A percentile compares a stretch with the other conserved stretches of the same genome.
Conservation (phyloP, 371 early-diverging fungal species). For the Mucor lusitanicus region DNA sequence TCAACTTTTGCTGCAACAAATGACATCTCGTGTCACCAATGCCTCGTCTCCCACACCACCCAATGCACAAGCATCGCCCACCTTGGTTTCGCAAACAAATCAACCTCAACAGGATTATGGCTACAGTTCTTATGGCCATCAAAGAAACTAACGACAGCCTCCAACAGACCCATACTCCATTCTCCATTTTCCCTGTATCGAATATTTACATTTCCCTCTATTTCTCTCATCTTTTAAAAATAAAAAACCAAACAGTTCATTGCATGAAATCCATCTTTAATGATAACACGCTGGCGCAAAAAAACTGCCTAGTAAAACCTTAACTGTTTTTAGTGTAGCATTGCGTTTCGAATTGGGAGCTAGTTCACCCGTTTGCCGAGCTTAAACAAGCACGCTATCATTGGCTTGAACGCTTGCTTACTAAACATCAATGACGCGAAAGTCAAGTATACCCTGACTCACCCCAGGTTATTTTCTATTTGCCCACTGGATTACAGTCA, state of each 20-base stretch:
- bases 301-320: neutral
- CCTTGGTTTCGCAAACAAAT: neutral
- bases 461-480: neutral
- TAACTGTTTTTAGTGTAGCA: neutral
- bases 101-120: neutral
- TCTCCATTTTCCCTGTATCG: neutral
- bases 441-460: neutral
- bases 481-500: neutral
- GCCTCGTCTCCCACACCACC: neutral
- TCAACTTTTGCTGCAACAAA: conserved; percentile 12
- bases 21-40: conserved; percentile 4
- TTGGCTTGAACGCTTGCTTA: conserved; percentile 9
- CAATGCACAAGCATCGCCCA: neutral
- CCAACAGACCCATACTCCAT: neutral
- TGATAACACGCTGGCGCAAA: neutral
- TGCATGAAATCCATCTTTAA: neutral
- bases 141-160: neutral
- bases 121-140: neutral
- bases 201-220: neutral
- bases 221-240: neutral
- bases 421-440: conserved; percentile 26
- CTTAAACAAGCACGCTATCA: neutral
- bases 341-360: neutral
- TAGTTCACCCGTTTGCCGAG: neutral
- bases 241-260: neutral